Conservation (phyloP, 805 yeast species). For the Zygoascus biomembranicola region DNA sequence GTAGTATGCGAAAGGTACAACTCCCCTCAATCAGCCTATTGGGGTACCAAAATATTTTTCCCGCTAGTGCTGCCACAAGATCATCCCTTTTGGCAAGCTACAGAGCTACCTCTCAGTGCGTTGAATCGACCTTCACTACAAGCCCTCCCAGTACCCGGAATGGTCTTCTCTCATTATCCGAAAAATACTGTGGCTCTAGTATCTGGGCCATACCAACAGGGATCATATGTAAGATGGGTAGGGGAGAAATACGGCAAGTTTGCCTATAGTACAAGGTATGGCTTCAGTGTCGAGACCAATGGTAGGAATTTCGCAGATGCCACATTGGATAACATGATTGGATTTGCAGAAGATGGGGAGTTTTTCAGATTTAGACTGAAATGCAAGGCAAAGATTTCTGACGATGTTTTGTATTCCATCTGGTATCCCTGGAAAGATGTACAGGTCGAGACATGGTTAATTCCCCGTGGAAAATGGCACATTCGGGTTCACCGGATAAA, state of each 20-base stretch:
- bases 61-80: constrained; percentile 16
- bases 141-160: constrained; percentile 9
- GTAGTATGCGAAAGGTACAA: constrained; percentile 21
- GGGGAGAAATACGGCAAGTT: constrained; percentile 21
- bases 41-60: constrained; percentile 19
- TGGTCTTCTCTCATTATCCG: constrained; percentile 12
- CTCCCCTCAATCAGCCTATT: constrained; percentile 21
- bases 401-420: constrained; percentile 11
- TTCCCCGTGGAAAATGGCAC: constrained; percentile 18
- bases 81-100: constrained; percentile 18
- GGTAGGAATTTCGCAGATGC: constrained; percentile 6
- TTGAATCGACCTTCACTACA: no score
- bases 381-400: background rate
- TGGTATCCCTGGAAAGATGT: constrained; percentile 19
- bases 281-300: constrained; percentile 16
- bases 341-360: constrained; percentile 15
- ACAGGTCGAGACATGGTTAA: constrained; percentile 16
- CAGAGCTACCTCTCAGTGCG: constrained; percentile 7
- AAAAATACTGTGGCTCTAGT: constrained; percentile 7
- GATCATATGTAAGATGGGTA: constrained; percentile 2
- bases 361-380: constrained; percentile 7
- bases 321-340: constrained; percentile 18
- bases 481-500: constrained; percentile 15
- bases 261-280: constrained; percentile 20
- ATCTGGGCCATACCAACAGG: constrained; percentile 13